Conservation (phyloP, 306 rosid genomes). For the Inga oerstediana region DNA sequence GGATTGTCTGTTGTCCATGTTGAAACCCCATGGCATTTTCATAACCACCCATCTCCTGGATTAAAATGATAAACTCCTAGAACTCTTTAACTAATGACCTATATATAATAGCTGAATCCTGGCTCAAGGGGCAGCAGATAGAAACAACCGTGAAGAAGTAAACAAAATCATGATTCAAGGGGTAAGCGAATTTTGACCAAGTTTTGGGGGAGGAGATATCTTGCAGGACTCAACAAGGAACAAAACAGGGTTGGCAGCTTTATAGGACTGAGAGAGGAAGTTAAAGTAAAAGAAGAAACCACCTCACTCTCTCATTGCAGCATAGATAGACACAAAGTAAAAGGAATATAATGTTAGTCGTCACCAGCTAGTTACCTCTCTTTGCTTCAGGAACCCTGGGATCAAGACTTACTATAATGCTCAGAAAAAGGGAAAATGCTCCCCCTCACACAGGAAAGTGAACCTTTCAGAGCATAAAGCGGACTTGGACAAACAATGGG, state of each 20-base stretch:
- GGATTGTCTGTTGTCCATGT: slow-evolving; percentile 42
- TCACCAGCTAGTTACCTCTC: slow-evolving; percentile 43
- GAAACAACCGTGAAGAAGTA: slow-evolving; percentile 34
- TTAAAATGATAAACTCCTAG: slow-evolving; percentile 29
- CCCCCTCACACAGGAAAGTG: slow-evolving; percentile 67
- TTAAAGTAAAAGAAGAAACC: slow-evolving; percentile 75
- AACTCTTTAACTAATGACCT: slow-evolving; percentile 23
- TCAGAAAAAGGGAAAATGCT: slow-evolving; percentile 37
- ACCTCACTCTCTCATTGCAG: slow-evolving; percentile 40
- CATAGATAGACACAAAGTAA: slow-evolving; percentile 54
- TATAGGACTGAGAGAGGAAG: slow-evolving; percentile 52
- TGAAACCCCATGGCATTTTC: slow-evolving; percentile 61
- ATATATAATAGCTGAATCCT: slow-evolving; percentile 28
- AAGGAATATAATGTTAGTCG: slow-evolving; percentile 63
- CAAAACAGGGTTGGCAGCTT: slow-evolving; percentile 71
- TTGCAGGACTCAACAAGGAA: slow-evolving; percentile 72
- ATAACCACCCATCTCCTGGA: slow-evolving; percentile 60
- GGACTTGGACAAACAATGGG: slow-evolving; percentile 60
- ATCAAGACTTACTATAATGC: slow-evolving; percentile 45
- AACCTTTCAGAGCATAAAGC: slow-evolving; percentile 87
- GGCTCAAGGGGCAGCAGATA: slow-evolving; percentile 26
- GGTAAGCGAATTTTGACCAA: slow-evolving; percentile 64
- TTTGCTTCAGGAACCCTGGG: slow-evolving; percentile 50
- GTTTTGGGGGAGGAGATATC: slow-evolving; percentile 50
- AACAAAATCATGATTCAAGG: slow-evolving; percentile 43